Percentiles rank a stretch among this genome's conserved stretches.
Evolutionary conservation across 208 protist genomes (phyloP).

Genomic region (Acanthamoeba royreba): DNA sequence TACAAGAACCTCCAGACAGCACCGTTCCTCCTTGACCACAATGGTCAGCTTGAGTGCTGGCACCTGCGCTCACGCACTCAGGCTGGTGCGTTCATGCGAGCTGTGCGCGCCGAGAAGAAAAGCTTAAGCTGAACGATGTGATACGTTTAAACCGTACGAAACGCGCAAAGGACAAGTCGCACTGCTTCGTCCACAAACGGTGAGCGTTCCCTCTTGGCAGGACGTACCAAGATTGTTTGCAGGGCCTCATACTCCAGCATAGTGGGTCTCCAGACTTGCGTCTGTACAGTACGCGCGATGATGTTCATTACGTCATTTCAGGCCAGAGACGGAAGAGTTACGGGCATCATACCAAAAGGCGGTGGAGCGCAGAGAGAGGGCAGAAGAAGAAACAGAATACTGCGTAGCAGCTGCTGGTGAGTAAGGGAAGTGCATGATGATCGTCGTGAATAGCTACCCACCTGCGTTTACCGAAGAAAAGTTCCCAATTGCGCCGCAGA

Average conservation of each 20-base stretch:
- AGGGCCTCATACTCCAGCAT: not conserved
- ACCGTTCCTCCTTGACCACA: not conserved
- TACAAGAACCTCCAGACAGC: not conserved
- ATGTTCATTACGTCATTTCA: not conserved
- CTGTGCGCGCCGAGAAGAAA: not conserved
- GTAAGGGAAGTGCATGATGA: not conserved
- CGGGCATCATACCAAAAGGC: not conserved
- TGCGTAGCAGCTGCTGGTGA: not conserved
- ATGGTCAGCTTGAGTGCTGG: constrained; percentile 6
- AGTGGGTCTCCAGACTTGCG: not conserved
- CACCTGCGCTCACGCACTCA: not conserved
- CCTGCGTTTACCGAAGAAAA: not conserved
- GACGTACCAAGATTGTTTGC: not conserved
- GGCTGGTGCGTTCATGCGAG: not conserved
- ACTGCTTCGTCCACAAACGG: not conserved
- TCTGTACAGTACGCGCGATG: not conserved
- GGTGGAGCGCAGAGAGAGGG: not conserved
- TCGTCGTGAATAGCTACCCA: not conserved
- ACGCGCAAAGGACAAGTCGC: not conserved
- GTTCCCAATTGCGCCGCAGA: not conserved
- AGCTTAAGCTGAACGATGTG: no score
- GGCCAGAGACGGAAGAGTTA: not conserved
- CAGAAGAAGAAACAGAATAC: not conserved
- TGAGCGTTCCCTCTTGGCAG: not conserved
- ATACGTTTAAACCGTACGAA: no score